These are phyloP conservation scores for Neurospora sp. DNA, from an alignment of 495 filamentous ascomycete species.

Conservation along the genomic window DNA sequence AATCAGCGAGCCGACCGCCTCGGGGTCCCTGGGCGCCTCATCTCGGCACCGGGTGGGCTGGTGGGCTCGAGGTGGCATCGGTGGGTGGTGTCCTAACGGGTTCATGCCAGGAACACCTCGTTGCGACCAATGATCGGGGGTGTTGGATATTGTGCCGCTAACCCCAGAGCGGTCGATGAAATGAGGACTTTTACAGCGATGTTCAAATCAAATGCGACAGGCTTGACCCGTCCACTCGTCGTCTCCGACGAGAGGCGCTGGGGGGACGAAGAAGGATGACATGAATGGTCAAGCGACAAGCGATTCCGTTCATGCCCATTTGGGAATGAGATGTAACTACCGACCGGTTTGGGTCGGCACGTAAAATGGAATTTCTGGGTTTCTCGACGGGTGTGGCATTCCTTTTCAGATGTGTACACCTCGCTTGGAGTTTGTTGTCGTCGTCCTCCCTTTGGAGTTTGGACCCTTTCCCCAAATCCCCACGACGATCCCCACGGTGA, in stretches of 20 bases:
- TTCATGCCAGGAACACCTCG: conserved; percentile 10
- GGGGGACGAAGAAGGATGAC: background rate
- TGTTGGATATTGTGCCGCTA: conserved; percentile 8
- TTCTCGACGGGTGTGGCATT: background rate
- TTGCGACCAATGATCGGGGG: conserved; percentile 6
- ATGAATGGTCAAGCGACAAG: background rate
- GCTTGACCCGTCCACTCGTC: background rate
- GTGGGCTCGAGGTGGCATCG: background rate
- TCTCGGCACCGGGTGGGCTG: conserved; percentile 15
- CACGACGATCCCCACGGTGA: background rate
- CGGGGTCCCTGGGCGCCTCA: conserved; percentile 9
- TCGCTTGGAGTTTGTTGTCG: background rate
- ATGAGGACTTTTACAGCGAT: conserved; percentile 4
- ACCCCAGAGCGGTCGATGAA: conserved; percentile 10
- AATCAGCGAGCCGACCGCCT: conserved; percentile 6
- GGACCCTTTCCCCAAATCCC: background rate
- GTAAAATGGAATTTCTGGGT: background rate
- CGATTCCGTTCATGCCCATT: background rate
- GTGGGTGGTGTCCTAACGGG: background rate
- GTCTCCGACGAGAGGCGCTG: background rate
- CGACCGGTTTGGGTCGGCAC: background rate
- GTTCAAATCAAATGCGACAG: background rate
- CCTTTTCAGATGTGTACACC: background rate
- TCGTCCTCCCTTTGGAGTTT: background rate
- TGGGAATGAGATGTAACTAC: background rate